Evolutionary conservation across 768 basidiomycete genomes (phyloP).

Genomic region (Floccularia luteovirens): DNA sequence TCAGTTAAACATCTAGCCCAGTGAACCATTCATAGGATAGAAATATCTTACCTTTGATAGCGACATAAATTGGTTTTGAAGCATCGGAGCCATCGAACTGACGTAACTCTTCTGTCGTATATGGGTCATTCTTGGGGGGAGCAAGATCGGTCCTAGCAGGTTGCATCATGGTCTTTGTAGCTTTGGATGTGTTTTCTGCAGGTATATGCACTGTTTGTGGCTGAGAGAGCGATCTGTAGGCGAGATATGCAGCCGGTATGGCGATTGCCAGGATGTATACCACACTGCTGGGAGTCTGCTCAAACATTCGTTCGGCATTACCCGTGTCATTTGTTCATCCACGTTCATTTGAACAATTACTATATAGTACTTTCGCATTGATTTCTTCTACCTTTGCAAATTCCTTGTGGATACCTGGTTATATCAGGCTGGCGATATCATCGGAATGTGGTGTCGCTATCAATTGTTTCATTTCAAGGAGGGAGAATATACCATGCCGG

Average conservation of each 20-base stretch:
- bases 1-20: neutral
- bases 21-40: neutral
- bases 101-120: constrained; percentile 60
- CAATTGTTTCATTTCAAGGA: no score
- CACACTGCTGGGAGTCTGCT: no score
- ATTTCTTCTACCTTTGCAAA: no score
- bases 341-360: no score
- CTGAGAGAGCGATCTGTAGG: constrained; percentile 11
- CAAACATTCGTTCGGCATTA: no score
- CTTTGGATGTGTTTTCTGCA: constrained; percentile 19
- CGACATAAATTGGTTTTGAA: constrained; percentile 75
- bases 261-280: constrained; percentile 17
- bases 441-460: no score
- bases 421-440: no score
- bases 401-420: no score
- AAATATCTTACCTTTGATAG: constrained; percentile 70
- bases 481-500: no score
- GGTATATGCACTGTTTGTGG: constrained; percentile 9
- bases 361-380: no score
- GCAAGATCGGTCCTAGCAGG: constrained; percentile 48
- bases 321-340: no score
- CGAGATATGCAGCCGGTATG: constrained; percentile 17
- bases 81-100: constrained; percentile 63
- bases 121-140: constrained; percentile 74
- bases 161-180: constrained; percentile 64